Evolutionary conservation across 2,329 filamentous ascomycete species (phyloP).

Genomic region (Colletotrichum camelliae): DNA sequence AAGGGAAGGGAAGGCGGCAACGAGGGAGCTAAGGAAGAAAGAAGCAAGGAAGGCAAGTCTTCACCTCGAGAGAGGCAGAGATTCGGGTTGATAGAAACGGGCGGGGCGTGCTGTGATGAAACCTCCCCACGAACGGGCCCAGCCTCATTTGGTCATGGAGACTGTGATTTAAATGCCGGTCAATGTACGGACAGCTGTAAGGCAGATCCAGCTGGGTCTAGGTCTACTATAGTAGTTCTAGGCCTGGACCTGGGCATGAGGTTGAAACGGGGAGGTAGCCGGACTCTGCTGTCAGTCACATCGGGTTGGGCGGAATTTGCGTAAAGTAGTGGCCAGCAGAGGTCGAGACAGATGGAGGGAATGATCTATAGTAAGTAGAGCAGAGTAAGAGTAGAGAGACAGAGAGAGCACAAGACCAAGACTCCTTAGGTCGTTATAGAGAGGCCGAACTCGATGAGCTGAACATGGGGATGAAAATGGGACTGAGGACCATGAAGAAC

Average conservation of each 20-base stretch:
- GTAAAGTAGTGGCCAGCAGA: not conserved
- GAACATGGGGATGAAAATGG: not conserved
- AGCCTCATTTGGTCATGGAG: slow-evolving; percentile 50
- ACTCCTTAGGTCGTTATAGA: not conserved
- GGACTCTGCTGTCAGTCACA: slow-evolving; percentile 25
- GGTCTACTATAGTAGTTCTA: not conserved
- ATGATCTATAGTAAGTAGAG: not conserved
- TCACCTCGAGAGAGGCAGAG: not conserved
- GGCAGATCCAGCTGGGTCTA: not conserved
- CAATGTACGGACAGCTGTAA: not conserved
- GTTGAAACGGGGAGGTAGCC: not conserved
- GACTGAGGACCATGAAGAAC: not conserved
- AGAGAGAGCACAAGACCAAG: slow-evolving; percentile 22
- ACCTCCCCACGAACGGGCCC: slow-evolving; percentile 45
- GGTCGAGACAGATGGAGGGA: not conserved
- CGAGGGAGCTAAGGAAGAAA: not conserved
- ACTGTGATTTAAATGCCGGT: slow-evolving; percentile 26
- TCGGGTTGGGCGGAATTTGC: slow-evolving; percentile 19
- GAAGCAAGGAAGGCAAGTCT: not conserved
- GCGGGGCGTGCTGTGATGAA: slow-evolving; percentile 49
- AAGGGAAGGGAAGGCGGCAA: not conserved
- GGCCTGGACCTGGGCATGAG: not conserved
- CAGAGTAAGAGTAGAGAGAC: not conserved
- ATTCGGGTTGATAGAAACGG: slow-evolving; percentile 31
- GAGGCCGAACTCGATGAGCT: not conserved